Conservation (phyloP, 352 stramenopile genomes). For the Plasmopara halstedii region DNA sequence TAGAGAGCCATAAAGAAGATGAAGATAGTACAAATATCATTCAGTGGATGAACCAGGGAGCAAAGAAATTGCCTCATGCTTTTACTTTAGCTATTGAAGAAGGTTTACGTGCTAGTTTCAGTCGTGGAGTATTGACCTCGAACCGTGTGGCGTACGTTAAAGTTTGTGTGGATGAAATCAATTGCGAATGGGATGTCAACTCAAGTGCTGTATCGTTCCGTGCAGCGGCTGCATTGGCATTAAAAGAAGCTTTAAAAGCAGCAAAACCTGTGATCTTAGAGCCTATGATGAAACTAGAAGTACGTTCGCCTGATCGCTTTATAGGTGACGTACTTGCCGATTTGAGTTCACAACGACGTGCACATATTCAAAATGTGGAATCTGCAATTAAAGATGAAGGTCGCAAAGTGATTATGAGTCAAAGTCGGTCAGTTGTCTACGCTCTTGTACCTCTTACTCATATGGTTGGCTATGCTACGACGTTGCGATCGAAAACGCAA, state of each 20-base stretch:
- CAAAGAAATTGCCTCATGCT: slow-evolving; percentile 55
- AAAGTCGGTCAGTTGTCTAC: slow-evolving; percentile 49
- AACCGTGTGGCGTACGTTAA: slow-evolving; percentile 62
- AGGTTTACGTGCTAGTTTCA: slow-evolving; percentile 45
- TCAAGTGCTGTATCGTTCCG: slow-evolving; percentile 67
- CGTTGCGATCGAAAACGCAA: slow-evolving; percentile 71
- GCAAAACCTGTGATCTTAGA: slow-evolving; percentile 55
- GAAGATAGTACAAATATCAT: slow-evolving; percentile 44
- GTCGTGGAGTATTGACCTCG: slow-evolving; percentile 46
- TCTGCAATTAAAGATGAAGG: slow-evolving; percentile 20
- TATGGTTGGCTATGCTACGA: slow-evolving; percentile 77
- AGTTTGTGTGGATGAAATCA: slow-evolving; percentile 46
- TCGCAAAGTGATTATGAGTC: slow-evolving; percentile 9
- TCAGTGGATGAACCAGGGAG: slow-evolving; percentile 37
- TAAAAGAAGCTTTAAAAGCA: slow-evolving; percentile 52
- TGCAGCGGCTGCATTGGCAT: slow-evolving; percentile 33
- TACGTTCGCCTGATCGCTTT: slow-evolving; percentile 49
- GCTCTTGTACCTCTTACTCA: slow-evolving; percentile 58
- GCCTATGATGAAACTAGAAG: slow-evolving; percentile 73
- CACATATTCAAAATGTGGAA: slow-evolving; percentile 56
- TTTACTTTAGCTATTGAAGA: slow-evolving; percentile 66
- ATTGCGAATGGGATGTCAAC: slow-evolving; percentile 53
- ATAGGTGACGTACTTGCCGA: slow-evolving; percentile 72
- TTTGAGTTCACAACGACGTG: slow-evolving; percentile 60
- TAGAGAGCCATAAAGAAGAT: slow-evolving; percentile 18